Percentiles rank a stretch among this genome's conserved stretches.
Evolutionary conservation across 2,329 filamentous ascomycete species (phyloP).

Genomic region (Ophiostoma angusticollis): DNA sequence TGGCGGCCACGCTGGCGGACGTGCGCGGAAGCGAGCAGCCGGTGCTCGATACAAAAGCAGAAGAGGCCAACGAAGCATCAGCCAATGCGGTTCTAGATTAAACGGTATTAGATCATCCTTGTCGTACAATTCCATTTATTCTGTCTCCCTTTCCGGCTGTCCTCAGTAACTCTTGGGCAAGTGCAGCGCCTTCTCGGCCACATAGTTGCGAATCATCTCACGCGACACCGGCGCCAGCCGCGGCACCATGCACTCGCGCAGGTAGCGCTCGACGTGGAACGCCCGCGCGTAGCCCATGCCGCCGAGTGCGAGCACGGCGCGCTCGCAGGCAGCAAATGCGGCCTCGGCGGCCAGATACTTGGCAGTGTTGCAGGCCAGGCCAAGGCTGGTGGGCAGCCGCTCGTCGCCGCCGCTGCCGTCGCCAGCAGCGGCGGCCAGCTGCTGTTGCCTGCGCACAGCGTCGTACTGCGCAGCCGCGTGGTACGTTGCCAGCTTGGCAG

Average conservation of each 20-base stretch:
- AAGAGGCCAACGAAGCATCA: constrained; percentile 24
- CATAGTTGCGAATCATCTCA: constrained; percentile 67
- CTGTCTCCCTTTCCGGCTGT: background rate
- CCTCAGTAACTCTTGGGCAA: constrained; percentile 54
- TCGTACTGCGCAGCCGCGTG: constrained; percentile 53
- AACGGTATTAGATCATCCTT: background rate
- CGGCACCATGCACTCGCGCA: constrained; percentile 52
- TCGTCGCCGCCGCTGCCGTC: background rate
- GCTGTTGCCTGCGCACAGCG: constrained; percentile 3
- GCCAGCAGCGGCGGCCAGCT: no score
- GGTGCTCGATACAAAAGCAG: constrained; percentile 10
- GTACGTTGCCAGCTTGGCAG: constrained; percentile 51
- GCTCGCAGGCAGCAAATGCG: constrained; percentile 49
- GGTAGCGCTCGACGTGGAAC: constrained; percentile 53
- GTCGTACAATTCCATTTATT: background rate
- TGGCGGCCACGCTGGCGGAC: constrained; percentile 39
- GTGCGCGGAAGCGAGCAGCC: constrained; percentile 22
- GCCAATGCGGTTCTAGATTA: constrained; percentile 27
- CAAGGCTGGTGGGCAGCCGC: constrained; percentile 36
- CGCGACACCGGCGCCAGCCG: constrained; percentile 51
- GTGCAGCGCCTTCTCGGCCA: constrained; percentile 53
- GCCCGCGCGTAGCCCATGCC: constrained; percentile 54
- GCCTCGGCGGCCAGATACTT: constrained; percentile 59
- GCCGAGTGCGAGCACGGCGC: constrained; percentile 44
- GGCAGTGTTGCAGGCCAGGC: constrained; percentile 54